Evolutionary conservation across 805 yeast genomes (phyloP), one percentile per base, ranked within the genome.

Genomic region (Tetrapisispora pingtungensis): DNA sequence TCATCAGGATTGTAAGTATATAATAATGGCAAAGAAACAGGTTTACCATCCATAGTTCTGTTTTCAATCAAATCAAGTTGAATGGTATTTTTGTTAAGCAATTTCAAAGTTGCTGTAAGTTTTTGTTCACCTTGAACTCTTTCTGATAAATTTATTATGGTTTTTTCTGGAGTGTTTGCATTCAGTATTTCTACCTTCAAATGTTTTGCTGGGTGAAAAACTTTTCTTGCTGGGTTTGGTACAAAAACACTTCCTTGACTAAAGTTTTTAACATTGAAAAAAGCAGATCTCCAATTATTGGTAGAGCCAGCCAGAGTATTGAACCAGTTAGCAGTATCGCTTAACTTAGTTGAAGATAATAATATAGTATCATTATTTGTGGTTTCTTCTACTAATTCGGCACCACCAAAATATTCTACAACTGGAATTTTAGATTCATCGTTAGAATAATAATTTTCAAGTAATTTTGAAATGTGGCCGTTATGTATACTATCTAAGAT

Each of bases 281-380:
- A 79, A 28, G 97, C 97, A 56, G 82, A 84, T 69, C 95, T 79
- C 99, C 99, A 93, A 65, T 76, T 78, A 58, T 77, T 77, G 48
- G 72, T 61, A 43, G 74, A 61, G 50, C 97, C 97, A 45, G 96
- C 96, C 54, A 93, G 72, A 47, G 81, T 69, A 44, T 78, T 69
- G 59, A 84, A 78, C 98, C 98, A 93, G 44, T 69, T 69, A 15
- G 71, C 71, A 20, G 56, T 54, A 30, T 70, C 58, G 14, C 65
- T 62, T 22, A 61, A 45, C 20, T 64, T 56, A 40, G 66, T 54
- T 41, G 75, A 67, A 22, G 14, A 15, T 14, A 24, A 5, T 8
- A 8, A 2, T 10, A 33, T 10, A n/a, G 34, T 12, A 30, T 27
- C 22, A 14, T 32, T 24, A 38, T 60, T 59, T 35, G 54, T 63